phyloP scores from a whole-genome alignment of 2,329 filamentous ascomycete species.

The Cladosporium velox region DNA sequence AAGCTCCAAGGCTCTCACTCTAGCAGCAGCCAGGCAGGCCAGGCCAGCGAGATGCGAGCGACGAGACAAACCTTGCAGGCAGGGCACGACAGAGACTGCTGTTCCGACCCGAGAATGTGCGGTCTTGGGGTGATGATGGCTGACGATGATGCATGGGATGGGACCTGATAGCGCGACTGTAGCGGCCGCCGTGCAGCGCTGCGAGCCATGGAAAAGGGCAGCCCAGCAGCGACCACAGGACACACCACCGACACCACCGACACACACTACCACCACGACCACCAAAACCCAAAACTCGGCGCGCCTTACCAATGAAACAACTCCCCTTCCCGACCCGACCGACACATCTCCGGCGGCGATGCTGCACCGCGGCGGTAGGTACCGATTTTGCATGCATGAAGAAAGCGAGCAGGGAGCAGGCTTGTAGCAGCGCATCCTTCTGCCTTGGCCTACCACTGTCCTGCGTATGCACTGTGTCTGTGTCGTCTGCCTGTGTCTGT shows the following conservation, averaged over 20 bases:
- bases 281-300: background rate
- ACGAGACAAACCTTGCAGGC: background rate
- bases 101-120: background rate
- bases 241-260: background rate
- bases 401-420: background rate
- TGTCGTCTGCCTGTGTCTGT: background rate
- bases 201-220: background rate
- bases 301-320: background rate
- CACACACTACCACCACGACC: background rate
- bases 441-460: background rate
- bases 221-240: background rate
- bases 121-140: background rate
- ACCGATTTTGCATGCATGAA: conserved; percentile 5
- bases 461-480: background rate
- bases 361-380: background rate
- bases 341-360: background rate
- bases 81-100: background rate
- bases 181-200: conserved; percentile 6
- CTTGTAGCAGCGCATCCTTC: background rate
- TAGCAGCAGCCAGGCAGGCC: too few relatives aligned
- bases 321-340: background rate
- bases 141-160: background rate
- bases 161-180: background rate
- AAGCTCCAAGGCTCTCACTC: too few relatives aligned
- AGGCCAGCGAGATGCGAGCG: background rate